Evolutionary conservation across 2,329 filamentous ascomycete genomes (phyloP).

Genomic region (Clarireedia homoeocarpa): DNA sequence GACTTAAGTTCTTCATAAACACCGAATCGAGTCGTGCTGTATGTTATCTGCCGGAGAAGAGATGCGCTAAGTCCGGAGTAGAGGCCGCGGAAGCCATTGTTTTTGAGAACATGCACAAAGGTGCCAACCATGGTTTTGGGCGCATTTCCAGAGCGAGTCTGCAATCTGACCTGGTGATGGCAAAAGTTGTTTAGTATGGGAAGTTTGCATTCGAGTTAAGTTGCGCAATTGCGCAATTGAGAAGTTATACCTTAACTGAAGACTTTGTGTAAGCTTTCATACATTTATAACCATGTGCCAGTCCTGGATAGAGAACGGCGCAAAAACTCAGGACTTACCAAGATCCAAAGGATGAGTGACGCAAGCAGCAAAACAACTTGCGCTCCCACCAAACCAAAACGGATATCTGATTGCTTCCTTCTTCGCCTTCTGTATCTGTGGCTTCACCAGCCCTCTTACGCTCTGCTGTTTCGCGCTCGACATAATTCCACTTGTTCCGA

Average conservation of each 20-base stretch:
- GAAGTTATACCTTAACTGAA: conserved; percentile 23
- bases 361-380: conserved; percentile 82
- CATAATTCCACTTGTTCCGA: conserved; percentile 11
- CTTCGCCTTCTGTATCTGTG: conserved; percentile 17
- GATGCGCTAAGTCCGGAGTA: conserved; percentile 92
- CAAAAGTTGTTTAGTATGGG: neutral
- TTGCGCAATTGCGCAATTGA: neutral
- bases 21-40: conserved; percentile 92
- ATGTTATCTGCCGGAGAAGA: conserved; percentile 87
- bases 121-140: conserved; percentile 80
- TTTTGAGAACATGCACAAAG: conserved; percentile 70
- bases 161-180: conserved; percentile 65
- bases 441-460: conserved; percentile 6
- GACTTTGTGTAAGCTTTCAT: neutral
- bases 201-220: neutral
- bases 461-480: conserved; percentile 11
- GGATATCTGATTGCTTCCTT: conserved; percentile 47
- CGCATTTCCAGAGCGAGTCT: conserved; percentile 70
- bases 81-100: conserved; percentile 69
- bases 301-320: neutral
- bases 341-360: conserved; percentile 93
- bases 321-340: conserved; percentile 45
- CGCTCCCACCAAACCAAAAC: conserved; percentile 96
- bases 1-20: conserved; percentile 91
- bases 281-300: conserved; percentile 12